phyloP scores from a whole-genome alignment of 352 stramenopile species.

The Pilasporangium apinafurcum region DNA sequence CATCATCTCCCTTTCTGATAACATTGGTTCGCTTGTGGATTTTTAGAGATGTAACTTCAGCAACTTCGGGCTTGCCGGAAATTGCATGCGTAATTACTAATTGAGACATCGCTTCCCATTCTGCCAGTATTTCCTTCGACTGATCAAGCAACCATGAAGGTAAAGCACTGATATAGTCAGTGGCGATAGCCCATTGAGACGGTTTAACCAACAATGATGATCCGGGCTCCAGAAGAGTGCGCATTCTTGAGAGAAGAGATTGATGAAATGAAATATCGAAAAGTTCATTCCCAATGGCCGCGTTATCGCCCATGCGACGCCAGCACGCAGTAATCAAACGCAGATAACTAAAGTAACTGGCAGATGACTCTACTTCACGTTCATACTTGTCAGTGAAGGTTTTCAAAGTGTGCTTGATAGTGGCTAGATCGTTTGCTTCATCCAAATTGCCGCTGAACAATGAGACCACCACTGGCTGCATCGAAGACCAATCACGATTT shows the following conservation, averaged over 20 bases:
- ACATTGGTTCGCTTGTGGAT: slow-evolving; percentile 42
- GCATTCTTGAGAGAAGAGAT: slow-evolving; percentile 18
- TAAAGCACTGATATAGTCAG: slow-evolving; percentile 29
- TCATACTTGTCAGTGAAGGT: slow-evolving; percentile 11
- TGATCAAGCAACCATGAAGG: slow-evolving; percentile 13
- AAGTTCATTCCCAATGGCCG: slow-evolving; percentile 5
- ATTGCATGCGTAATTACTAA: slow-evolving; percentile 50
- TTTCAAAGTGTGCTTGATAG: slow-evolving; percentile 3
- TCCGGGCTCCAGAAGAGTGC: slow-evolving; percentile 19
- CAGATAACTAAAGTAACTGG: slow-evolving; percentile 14
- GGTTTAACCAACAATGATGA: slow-evolving; percentile 28
- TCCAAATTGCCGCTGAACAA: slow-evolving; percentile 8
- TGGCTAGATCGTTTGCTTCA: not conserved
- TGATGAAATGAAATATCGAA: slow-evolving; percentile 21
- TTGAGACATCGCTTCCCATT: slow-evolving; percentile 46
- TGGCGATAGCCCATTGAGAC: slow-evolving; percentile 26
- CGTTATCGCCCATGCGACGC: slow-evolving; percentile 1
- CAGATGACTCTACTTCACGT: slow-evolving; percentile 9
- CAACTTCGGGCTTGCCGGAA: slow-evolving; percentile 48
- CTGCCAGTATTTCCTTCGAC: slow-evolving; percentile 21
- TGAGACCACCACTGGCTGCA: slow-evolving; percentile 12
- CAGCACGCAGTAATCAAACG: slow-evolving; percentile 10
- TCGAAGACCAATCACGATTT: slow-evolving; percentile 7
- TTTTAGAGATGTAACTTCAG: slow-evolving; percentile 35
- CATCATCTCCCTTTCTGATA: slow-evolving; percentile 22